Evolutionary conservation across 495 filamentous ascomycete species (phyloP).

Genomic region (Ramalina peruviana): DNA sequence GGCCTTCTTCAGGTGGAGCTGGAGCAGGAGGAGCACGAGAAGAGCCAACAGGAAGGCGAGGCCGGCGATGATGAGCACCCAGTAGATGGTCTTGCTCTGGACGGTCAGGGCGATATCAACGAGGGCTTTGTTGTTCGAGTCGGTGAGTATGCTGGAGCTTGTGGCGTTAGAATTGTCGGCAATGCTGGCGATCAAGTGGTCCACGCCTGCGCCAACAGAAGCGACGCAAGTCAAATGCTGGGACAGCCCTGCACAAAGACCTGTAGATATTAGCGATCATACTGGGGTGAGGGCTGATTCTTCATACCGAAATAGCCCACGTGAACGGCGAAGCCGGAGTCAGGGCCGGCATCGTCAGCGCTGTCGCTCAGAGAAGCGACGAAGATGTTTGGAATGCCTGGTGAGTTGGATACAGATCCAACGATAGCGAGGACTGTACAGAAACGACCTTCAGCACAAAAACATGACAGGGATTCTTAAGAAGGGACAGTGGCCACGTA

Average conservation of each 20-base stretch:
- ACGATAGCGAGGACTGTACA: conserved; percentile 1
- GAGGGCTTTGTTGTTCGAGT: not conserved
- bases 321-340: not conserved
- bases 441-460: not conserved
- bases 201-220: not conserved
- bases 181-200: not conserved
- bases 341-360: not conserved
- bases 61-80: not conserved
- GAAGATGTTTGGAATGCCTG: conserved; percentile 2
- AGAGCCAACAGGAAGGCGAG: not conserved
- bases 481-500: too few relatives aligned
- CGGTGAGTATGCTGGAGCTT: not conserved
- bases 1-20: not conserved
- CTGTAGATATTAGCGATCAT: not conserved
- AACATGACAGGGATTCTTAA: too few relatives aligned
- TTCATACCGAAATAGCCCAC: conserved; percentile 2
- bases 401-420: conserved; percentile 1
- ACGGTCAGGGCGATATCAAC: not conserved
- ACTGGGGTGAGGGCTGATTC: not conserved
- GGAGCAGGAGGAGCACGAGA: not conserved
- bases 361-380: not conserved
- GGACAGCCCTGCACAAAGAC: not conserved
- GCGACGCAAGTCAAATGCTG: not conserved
- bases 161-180: not conserved
- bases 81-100: conserved; percentile 1